Percentiles rank a stretch among this genome's conserved stretches.
Conservation (phyloP, 1,284 basidiomycete species). For the Tranzscheliella williamsii region DNA sequence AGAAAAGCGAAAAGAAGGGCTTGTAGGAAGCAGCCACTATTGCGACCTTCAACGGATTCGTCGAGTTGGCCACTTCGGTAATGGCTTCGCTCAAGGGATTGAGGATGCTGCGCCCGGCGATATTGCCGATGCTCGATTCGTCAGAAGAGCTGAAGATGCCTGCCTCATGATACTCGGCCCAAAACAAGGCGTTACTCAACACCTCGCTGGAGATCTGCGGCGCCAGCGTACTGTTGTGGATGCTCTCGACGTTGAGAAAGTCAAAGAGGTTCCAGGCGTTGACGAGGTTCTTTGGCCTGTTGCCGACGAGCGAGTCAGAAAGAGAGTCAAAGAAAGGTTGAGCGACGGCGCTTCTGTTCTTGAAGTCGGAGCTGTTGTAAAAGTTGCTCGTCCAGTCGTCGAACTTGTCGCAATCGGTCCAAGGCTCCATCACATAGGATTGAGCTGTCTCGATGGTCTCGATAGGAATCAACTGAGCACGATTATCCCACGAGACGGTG, state of each 20-base stretch:
- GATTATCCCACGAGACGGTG: constrained; percentile 73
- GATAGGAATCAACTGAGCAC: constrained; percentile 71
- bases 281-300: constrained; percentile 69
- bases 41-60: constrained; percentile 75
- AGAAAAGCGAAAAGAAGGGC: constrained; percentile 83
- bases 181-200: constrained; percentile 53
- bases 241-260: constrained; percentile 70
- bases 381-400: constrained; percentile 39
- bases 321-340: constrained; percentile 72
- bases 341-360: constrained; percentile 65
- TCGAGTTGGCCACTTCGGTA: constrained; percentile 75
- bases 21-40: constrained; percentile 78
- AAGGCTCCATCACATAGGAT: constrained; percentile 79
- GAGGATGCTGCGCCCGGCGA: constrained; percentile 77
- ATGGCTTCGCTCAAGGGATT: constrained; percentile 72
- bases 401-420: constrained; percentile 67
- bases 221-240: constrained; percentile 63
- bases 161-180: constrained; percentile 77
- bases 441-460: constrained; percentile 81
- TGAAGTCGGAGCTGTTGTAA: constrained; percentile 65
- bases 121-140: constrained; percentile 74
- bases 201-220: constrained; percentile 24
- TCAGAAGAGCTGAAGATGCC: constrained; percentile 72
- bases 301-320: constrained; percentile 70
- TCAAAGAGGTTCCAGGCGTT: constrained; percentile 73